These are phyloP conservation scores for Aureobasidium melanogenum DNA, from an alignment of 2,329 filamentous ascomycete genomes.

Conservation along the genomic window DNA sequence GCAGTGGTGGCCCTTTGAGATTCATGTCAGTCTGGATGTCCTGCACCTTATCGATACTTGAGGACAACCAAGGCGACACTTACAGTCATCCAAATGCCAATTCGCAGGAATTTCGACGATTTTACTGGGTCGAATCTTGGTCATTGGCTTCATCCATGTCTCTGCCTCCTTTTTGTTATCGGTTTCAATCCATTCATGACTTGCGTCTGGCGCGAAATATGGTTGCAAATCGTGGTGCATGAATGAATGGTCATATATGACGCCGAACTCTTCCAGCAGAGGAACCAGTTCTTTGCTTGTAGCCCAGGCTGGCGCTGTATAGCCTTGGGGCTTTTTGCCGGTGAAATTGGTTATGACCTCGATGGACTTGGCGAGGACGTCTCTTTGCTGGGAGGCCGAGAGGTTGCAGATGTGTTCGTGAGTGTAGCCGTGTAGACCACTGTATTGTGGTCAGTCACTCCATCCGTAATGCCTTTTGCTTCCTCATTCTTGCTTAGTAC, in stretches of 20 bases:
- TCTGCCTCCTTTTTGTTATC: conserved; percentile 25
- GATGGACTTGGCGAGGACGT: conserved; percentile 31
- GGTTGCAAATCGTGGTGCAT: conserved; percentile 41
- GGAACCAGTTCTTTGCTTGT: conserved; percentile 30
- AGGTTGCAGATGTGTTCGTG: conserved; percentile 29
- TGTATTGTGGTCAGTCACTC: not conserved
- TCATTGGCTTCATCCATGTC: conserved; percentile 33
- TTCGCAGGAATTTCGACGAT: conserved; percentile 40
- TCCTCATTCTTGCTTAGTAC: not conserved
- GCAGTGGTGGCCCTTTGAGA: conserved; percentile 30
- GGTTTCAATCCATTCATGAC: conserved; percentile 24
- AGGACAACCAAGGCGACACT: not conserved
- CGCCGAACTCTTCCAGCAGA: conserved; percentile 33
- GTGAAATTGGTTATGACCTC: conserved; percentile 30
- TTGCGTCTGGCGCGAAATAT: conserved; percentile 21
- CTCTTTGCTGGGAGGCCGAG: conserved; percentile 26
- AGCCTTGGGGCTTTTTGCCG: conserved; percentile 34
- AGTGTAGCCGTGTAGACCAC: conserved; percentile 33
- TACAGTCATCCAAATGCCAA: conserved; percentile 39
- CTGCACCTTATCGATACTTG: not conserved
- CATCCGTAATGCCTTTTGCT: not conserved
- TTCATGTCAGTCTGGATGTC: not conserved
- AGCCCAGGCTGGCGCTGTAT: conserved; percentile 37
- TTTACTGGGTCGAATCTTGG: conserved; percentile 21
- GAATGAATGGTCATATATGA: conserved; percentile 40